Conservation (phyloP, 768 basidiomycete genomes). For the Boletus vermiculosoides region DNA sequence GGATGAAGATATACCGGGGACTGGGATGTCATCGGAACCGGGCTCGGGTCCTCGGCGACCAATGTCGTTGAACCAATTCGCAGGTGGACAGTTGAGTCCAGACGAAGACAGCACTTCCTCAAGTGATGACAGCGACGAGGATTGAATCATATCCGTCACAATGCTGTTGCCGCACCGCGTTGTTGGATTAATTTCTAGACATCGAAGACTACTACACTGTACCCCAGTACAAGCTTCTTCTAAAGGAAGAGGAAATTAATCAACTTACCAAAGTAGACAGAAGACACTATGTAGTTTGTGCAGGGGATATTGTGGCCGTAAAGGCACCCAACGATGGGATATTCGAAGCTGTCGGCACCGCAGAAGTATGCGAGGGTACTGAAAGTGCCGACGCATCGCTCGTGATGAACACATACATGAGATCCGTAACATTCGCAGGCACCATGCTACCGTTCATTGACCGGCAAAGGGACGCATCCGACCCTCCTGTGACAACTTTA, state of each 20-base stretch:
- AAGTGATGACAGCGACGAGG: conserved; percentile 56
- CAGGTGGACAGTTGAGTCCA: conserved; percentile 38
- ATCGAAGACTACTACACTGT: conserved; percentile 2
- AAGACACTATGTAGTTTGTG: conserved; percentile 31
- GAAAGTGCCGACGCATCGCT: conserved; percentile 34
- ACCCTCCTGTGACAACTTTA: too few species aligned
- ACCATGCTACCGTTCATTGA: conserved; percentile 62
- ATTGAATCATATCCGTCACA: conserved; percentile 28
- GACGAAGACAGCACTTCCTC: conserved; percentile 53
- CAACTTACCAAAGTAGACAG: conserved; percentile 30
- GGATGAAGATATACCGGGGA: conserved; percentile 53
- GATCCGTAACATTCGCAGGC: conserved; percentile 67
- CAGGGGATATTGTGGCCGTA: conserved; percentile 25
- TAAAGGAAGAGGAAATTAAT: conserved; percentile 1
- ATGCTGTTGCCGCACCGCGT: conserved; percentile 2
- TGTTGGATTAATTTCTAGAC: conserved; percentile 7
- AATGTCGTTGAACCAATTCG: conserved; percentile 52
- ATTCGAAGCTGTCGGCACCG: conserved; percentile 19
- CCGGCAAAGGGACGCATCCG: conserved; percentile 47
- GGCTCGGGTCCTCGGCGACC: conserved; percentile 35
- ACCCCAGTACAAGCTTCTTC: background rate
- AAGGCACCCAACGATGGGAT: background rate
- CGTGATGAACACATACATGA: conserved; percentile 72
- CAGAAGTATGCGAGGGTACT: conserved; percentile 25
- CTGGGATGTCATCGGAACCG: conserved; percentile 39